Evolutionary conservation across 805 yeast species (phyloP), one percentile per base, ranked within the genome.

Genomic region (Saccharomycopsis fibuligera): DNA sequence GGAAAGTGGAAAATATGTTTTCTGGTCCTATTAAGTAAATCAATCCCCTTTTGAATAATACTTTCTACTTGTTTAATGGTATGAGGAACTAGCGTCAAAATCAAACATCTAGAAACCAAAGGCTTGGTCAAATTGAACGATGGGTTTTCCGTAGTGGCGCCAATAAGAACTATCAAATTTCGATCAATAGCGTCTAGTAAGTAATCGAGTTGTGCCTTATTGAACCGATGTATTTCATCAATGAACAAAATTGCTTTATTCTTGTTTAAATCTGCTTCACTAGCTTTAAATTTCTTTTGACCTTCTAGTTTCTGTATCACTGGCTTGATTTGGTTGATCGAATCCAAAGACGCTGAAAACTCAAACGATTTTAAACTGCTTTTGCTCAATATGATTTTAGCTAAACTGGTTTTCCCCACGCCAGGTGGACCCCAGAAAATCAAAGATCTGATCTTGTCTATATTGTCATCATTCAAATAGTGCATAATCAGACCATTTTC

Each of bases 71-170:
- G 88, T 2, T 63, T 64, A 1, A 57, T 53, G 0, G 63, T 60
- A 27, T 89, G 69, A 49, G 75, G 74, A 41, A 76, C 69, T 53
- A 93, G 68, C 4, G 81, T 81, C 60, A 89, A 85, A 0, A 88
- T 79, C 50, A 89, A 82, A 59, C 96, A 86, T 49, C 99, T 68
- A 4, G 96, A 86, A 24, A 88, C 62, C 30, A 93, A 68, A 0
- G 98, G 97, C 47, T 83, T 78, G 52, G 89, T 81, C 37, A 93
- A 66, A 57, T 87, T 83, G 58, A 84, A 83, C 42, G 85, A 79
- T 3, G 97, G 96, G 61, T 93, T 93, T 61, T 93, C 99, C 0
- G 98, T 90, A 0, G 99, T 93, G n/a, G 98, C 97, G 4, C 99
- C 99, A 45, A 91, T 79, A 38, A 93, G 71, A 1, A 81, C 78